Conservation (phyloP, 2,329 filamentous ascomycete genomes). For the Acephala macrosclerotiorum region DNA sequence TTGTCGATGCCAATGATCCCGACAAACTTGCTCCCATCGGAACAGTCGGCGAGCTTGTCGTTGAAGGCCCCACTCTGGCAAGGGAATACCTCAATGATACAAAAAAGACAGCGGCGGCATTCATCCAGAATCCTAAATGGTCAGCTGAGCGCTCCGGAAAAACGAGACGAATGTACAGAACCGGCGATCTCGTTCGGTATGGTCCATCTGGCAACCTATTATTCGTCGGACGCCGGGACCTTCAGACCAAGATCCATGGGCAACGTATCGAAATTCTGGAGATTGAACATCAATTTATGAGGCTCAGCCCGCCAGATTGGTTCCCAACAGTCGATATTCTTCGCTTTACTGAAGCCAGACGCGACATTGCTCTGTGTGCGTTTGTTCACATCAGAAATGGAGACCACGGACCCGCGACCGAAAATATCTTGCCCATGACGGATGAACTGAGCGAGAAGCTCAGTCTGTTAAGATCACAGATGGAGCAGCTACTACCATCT, state of each 20-base stretch:
- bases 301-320: too few relatives aligned
- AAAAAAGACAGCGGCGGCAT: conserved; percentile 20
- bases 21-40: conserved; percentile 31
- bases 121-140: conserved; percentile 15
- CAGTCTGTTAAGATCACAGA: not conserved
- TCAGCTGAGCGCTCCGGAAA: not conserved
- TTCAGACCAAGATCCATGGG: conserved; percentile 2
- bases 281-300: not conserved
- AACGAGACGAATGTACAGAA: not conserved
- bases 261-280: not conserved
- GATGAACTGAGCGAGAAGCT: not conserved
- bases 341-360: not conserved
- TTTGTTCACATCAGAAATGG: not conserved
- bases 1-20: conserved; percentile 30
- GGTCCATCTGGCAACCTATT: not conserved
- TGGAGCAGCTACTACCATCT: not conserved
- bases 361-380: not conserved
- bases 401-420: not conserved
- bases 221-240: not conserved
- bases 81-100: conserved; percentile 64
- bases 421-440: not conserved
- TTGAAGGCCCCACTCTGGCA: conserved; percentile 61
- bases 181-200: not conserved
- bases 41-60: conserved; percentile 33
- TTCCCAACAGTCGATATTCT: not conserved